Percentiles rank a stretch among this genome's conserved stretches.
Conservation (phyloP, 495 filamentous ascomycete genomes). For the Astrothelium macrocarpum region DNA sequence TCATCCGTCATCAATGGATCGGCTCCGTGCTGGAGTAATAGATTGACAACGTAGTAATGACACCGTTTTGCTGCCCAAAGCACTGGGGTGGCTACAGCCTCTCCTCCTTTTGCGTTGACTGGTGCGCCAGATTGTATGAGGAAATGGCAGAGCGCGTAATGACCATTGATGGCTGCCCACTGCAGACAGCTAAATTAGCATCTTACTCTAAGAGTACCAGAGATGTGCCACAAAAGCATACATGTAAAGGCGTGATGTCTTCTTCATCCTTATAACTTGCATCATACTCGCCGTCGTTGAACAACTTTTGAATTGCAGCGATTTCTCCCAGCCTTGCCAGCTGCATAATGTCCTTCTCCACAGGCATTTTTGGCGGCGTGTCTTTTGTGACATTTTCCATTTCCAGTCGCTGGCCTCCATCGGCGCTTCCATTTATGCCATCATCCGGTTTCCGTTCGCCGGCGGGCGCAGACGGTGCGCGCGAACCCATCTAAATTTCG, state of each 20-base stretch:
- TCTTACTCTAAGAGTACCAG: constrained; percentile 7
- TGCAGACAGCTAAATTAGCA: constrained; percentile 35
- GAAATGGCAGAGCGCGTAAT: constrained; percentile 91
- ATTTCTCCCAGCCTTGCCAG: constrained; percentile 83
- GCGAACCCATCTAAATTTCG: not conserved
- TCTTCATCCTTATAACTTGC: constrained; percentile 78
- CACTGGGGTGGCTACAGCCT: constrained; percentile 82
- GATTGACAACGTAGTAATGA: constrained; percentile 73
- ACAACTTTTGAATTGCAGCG: constrained; percentile 74
- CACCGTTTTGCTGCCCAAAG: constrained; percentile 96
- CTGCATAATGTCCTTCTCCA: constrained; percentile 90
- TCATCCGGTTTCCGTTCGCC: constrained; percentile 1
- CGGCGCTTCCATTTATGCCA: constrained; percentile 1
- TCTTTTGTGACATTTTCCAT: constrained; percentile 13
- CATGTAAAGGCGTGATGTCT: constrained; percentile 90
- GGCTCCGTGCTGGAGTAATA: constrained; percentile 78
- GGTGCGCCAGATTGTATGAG: constrained; percentile 81
- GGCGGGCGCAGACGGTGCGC: not conserved
- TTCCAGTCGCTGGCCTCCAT: not conserved
- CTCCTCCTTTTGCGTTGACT: constrained; percentile 89
- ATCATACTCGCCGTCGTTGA: constrained; percentile 68
- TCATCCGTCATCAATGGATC: constrained; percentile 81
- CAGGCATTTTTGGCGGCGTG: constrained; percentile 39
- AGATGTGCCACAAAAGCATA: constrained; percentile 38
- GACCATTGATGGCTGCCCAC: constrained; percentile 99